Conservation (phyloP, 129 eudicot species). For the Flaveria robusta region DNA sequence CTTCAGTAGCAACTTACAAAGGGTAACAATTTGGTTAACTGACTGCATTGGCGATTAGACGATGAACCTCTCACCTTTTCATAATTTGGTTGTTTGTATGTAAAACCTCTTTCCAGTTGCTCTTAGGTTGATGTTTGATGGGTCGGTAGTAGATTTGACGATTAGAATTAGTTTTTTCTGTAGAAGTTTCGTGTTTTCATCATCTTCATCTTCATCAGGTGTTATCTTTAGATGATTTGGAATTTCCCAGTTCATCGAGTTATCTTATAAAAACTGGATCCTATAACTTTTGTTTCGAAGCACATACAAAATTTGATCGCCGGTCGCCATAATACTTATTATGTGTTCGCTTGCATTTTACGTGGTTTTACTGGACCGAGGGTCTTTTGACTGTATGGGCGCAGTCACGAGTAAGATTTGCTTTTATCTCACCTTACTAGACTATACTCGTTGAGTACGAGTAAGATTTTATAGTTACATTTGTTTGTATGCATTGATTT, state of each 20-base stretch:
- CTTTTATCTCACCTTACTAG: no score
- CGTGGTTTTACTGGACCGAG: background rate
- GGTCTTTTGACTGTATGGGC: no score
- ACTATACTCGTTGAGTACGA: no score
- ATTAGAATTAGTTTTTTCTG: constrained; percentile 34
- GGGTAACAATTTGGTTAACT: constrained; percentile 32
- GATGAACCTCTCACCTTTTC: constrained; percentile 22
- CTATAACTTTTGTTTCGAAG: background rate
- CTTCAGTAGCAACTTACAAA: constrained; percentile 42
- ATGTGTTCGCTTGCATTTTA: background rate
- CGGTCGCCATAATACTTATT: no score
- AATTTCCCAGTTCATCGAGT: constrained; percentile 23
- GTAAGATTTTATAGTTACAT: no score
- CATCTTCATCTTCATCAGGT: constrained; percentile 7
- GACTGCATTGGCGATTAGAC: constrained; percentile 39
- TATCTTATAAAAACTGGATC: constrained; percentile 23
- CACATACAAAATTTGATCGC: background rate
- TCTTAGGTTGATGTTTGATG: constrained; percentile 32
- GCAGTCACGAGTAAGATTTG: no score
- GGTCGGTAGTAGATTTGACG: constrained; percentile 33
- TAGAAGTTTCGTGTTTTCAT: constrained; percentile 29
- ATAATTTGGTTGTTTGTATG: constrained; percentile 42
- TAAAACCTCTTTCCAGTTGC: constrained; percentile 36
- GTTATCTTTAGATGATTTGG: constrained; percentile 33
- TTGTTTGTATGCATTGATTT: no score